phyloP scores from a whole-genome alignment of 306 rosid genomes.

The Cicer yamashitae region DNA sequence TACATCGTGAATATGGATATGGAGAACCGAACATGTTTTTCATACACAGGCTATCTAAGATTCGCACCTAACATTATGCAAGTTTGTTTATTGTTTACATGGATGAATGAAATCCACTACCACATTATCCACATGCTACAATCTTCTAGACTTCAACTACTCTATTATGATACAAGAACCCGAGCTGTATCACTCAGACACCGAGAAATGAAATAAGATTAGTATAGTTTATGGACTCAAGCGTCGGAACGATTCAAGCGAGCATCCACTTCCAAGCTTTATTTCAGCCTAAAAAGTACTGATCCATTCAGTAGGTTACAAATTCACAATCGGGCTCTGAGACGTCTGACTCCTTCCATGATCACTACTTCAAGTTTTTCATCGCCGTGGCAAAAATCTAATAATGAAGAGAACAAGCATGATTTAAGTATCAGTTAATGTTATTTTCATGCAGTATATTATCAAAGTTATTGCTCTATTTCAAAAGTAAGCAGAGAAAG shows the following conservation, averaged over 20 bases:
- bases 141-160: slow-evolving; percentile 6
- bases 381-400: slow-evolving; percentile 60
- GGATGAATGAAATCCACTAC: not conserved
- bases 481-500: slow-evolving; percentile 23
- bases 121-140: not conserved
- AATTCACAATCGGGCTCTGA: slow-evolving; percentile 20
- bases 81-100: slow-evolving; percentile 9
- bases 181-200: slow-evolving; percentile 34
- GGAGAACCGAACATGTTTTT: not conserved
- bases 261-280: slow-evolving; percentile 34
- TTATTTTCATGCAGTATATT: slow-evolving; percentile 13
- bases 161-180: slow-evolving; percentile 32
- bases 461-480: slow-evolving; percentile 15
- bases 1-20: slow-evolving; percentile 5
- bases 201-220: slow-evolving; percentile 9
- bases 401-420: slow-evolving; percentile 32
- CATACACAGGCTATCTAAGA: not conserved
- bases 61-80: not conserved
- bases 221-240: slow-evolving; percentile 3
- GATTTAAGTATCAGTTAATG: not conserved
- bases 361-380: slow-evolving; percentile 54
- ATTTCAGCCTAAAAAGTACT: slow-evolving; percentile 22
- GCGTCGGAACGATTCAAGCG: not conserved
- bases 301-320: slow-evolving; percentile 28
- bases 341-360: slow-evolving; percentile 30